These are phyloP conservation scores for Metarhizium humberi DNA, from an alignment of 2,329 filamentous ascomycete genomes.

Conservation along the genomic window DNA sequence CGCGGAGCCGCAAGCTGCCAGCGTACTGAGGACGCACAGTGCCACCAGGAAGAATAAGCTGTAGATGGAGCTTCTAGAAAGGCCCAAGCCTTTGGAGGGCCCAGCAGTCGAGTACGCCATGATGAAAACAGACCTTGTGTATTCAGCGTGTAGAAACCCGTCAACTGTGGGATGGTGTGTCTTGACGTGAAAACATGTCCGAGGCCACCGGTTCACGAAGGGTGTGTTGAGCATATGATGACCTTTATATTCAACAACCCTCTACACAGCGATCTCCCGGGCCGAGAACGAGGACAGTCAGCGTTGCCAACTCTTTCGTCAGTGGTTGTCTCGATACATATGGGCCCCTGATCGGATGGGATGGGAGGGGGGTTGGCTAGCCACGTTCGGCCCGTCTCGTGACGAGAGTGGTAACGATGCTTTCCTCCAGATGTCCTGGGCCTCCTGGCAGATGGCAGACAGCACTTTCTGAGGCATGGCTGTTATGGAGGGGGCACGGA, in stretches of 20 bases:
- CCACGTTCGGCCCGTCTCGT: not conserved
- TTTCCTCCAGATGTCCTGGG: not conserved
- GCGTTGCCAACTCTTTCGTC: not conserved
- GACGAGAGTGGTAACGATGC: not conserved
- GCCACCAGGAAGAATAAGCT: slow-evolving; percentile 4
- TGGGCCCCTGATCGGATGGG: not conserved
- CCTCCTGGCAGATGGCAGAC: not conserved
- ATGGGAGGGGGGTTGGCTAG: not conserved
- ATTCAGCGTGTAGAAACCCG: not conserved
- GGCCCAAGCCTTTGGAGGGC: not conserved
- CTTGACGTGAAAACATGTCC: not conserved
- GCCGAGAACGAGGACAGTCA: not conserved
- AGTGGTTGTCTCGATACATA: not conserved
- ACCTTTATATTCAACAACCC: not conserved
- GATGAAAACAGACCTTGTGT: not conserved
- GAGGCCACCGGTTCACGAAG: not conserved
- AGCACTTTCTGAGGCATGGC: not conserved
- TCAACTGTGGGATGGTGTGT: not conserved
- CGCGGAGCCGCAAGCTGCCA: not conserved
- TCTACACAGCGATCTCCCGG: not conserved
- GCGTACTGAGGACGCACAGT: not conserved
- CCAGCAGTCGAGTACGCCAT: not conserved
- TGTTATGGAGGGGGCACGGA: too few relatives aligned
- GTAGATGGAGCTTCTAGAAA: slow-evolving; percentile 3
- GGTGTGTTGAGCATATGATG: not conserved